Base-by-base conservation (phyloP, 345 rosid species). In the Schrenkiella parvula region DNA sequence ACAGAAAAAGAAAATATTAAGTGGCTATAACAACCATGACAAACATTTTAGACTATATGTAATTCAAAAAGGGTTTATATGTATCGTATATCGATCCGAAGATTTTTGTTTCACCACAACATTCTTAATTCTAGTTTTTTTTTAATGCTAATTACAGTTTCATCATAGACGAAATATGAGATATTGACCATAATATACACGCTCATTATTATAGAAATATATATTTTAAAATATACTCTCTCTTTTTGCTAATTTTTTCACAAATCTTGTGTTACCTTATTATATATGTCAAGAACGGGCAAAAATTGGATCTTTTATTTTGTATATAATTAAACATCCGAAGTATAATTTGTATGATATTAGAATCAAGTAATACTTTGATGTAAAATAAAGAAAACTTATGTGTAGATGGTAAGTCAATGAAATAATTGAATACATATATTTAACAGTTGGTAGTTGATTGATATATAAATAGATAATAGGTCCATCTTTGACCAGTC, bases 401-500 rank as follows among this genome's bases (percentile, higher is more conserved):
- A 50, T 12, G 39, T 17, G 31, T 50, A 50, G 55, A 50, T 50
- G 31, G 32, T 12, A 50, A 50, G 55, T 50, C 11, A 50, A 26
- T 13, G 17, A 12, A 13, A 52, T 19, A 52, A 26, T 52, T 26
- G 19, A 52, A 52, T 48, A 22, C 12, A 48, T 11, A 21, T 52
- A 26, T 44, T 22, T 56, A 56, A 57, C 32, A 65, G 34, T 4
- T 66, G 72, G 72, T 74, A 38, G 68, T 58, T 48, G 67, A 74
- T 6, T 37, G 19, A 47, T 44, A 69, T 25, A 67, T 32, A 35
- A 51, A 54, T 21, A 55, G 4, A 21, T 29, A 13, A 8, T 4
- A 48, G 23, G 14, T 18, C 10, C 5, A 29, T 31, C 65, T 18
- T 34, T 64, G 23, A 47, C 9, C 31, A 10, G 59, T 66, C 23